Percentiles rank a stretch among this genome's conserved stretches.
Evolutionary conservation across 2,329 filamentous ascomycete genomes (phyloP).

Genomic region (Paracoccidioides lutzii): DNA sequence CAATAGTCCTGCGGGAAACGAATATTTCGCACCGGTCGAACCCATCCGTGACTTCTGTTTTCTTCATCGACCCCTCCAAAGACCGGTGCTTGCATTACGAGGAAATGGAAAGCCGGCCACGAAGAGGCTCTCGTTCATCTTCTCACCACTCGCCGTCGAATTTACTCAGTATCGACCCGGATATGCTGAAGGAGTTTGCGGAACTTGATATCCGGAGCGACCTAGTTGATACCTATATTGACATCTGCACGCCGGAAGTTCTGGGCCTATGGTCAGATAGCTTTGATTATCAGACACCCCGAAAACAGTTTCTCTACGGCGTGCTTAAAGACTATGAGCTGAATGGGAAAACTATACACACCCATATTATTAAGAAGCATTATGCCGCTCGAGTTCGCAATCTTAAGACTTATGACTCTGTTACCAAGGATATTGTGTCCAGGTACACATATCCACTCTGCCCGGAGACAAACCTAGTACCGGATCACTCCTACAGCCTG

Average conservation of each 20-base stretch:
- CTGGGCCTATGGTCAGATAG: conserved; percentile 93
- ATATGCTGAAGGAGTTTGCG: conserved; percentile 57
- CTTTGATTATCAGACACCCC: conserved; percentile 87
- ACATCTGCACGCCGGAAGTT: conserved; percentile 94
- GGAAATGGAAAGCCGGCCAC: conserved; percentile 55
- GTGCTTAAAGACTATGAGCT: conserved; percentile 94
- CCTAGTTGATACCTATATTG: conserved; percentile 84
- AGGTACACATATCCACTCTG: conserved; percentile 82
- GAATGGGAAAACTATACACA: conserved; percentile 93
- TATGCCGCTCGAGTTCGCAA: conserved; percentile 82
- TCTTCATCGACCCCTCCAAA: conserved; percentile 69
- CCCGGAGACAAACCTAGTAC: conserved; percentile 75
- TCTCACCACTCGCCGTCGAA: conserved; percentile 32
- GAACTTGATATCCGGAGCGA: conserved; percentile 78
- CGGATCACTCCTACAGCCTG: conserved; percentile 62
- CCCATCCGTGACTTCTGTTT: conserved; percentile 62
- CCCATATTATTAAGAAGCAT: conserved; percentile 67
- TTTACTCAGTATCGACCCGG: conserved; percentile 59
- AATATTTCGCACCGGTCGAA: conserved; percentile 66
- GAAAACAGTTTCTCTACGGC: conserved; percentile 78
- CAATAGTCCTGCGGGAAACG: conserved; percentile 72
- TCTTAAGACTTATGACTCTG: conserved; percentile 76
- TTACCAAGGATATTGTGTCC: conserved; percentile 73
- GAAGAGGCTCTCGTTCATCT: conserved; percentile 8
- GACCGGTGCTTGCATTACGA: conserved; percentile 87